phyloP scores from a whole-genome alignment of 2,329 filamentous ascomycete species.

The Fusarium sarcochroum region DNA sequence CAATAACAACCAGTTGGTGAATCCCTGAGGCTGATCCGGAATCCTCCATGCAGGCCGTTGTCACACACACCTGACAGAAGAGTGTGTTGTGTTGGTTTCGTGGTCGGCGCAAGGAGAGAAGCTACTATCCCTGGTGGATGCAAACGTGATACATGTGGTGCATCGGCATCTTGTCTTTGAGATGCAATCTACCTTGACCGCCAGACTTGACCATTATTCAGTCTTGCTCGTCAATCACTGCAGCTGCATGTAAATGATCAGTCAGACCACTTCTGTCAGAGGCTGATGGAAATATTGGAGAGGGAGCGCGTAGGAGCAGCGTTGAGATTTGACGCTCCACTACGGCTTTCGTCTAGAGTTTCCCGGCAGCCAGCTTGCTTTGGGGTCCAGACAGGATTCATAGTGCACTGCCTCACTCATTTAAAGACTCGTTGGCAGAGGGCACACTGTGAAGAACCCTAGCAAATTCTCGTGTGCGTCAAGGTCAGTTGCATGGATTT shows the following conservation, averaged over 20 bases:
- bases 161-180: constrained; percentile 21
- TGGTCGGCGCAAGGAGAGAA: constrained; percentile 14
- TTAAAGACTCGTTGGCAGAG: not conserved
- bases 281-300: constrained; percentile 12
- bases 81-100: constrained; percentile 36
- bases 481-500: constrained; percentile 13
- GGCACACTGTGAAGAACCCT: constrained; percentile 2
- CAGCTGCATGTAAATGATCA: not conserved
- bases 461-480: not conserved
- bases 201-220: not conserved
- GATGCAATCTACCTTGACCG: constrained; percentile 19
- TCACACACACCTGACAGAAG: constrained; percentile 20
- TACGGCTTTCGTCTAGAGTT: constrained; percentile 22
- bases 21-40: constrained; percentile 39
- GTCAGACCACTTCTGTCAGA: constrained; percentile 6
- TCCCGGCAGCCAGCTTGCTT: not conserved
- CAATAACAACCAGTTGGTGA: constrained; percentile 9
- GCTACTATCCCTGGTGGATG: constrained; percentile 11
- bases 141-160: constrained; percentile 18
- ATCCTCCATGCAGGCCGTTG: constrained; percentile 27
- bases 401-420: constrained; percentile 9
- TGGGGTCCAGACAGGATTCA: not conserved
- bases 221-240: not conserved
- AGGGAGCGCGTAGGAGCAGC: not conserved
- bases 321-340: constrained; percentile 33